Evolutionary conservation across 2,329 filamentous ascomycete species (phyloP).

Genomic region (Knufia petricola): DNA sequence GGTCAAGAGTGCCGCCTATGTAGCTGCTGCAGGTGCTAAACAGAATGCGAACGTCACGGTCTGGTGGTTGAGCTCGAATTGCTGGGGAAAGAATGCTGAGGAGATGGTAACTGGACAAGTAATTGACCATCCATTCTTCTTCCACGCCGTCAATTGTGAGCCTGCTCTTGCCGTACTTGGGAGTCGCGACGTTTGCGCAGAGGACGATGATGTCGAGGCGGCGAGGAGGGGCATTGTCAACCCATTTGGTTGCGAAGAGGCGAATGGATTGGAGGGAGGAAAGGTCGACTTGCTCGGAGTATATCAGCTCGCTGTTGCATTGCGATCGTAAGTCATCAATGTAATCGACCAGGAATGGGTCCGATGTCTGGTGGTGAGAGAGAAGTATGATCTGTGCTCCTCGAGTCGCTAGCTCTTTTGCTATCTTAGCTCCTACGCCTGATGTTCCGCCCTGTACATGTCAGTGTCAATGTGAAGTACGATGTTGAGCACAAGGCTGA

Average conservation of each 20-base stretch:
- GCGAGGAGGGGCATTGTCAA: constrained; percentile 84
- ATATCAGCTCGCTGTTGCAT: constrained; percentile 78
- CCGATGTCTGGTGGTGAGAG: constrained; percentile 68
- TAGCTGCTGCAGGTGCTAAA: constrained; percentile 83
- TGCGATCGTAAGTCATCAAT: constrained; percentile 73
- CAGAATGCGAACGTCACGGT: constrained; percentile 83
- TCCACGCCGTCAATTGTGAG: constrained; percentile 73
- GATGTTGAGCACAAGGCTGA: constrained; percentile 28
- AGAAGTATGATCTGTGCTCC: constrained; percentile 88
- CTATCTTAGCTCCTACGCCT: constrained; percentile 73
- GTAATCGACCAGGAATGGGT: constrained; percentile 85
- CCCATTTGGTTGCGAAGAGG: constrained; percentile 92
- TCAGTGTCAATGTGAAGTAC: constrained; percentile 4
- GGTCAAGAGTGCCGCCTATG: constrained; percentile 60
- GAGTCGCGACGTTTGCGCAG: constrained; percentile 69
- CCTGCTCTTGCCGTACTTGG: constrained; percentile 50
- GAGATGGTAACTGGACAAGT: constrained; percentile 89
- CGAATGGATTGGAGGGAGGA: constrained; percentile 81
- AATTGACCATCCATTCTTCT: constrained; percentile 89
- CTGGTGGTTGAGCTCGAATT: constrained; percentile 79
- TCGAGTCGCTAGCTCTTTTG: constrained; percentile 62
- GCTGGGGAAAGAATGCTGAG: constrained; percentile 85
- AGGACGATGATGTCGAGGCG: constrained; percentile 85
- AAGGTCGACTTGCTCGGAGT: constrained; percentile 89
- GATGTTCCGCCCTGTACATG: constrained; percentile 66